Base-by-base conservation (phyloP, 805 yeast genomes). In the Lipomyces japonicus region DNA sequence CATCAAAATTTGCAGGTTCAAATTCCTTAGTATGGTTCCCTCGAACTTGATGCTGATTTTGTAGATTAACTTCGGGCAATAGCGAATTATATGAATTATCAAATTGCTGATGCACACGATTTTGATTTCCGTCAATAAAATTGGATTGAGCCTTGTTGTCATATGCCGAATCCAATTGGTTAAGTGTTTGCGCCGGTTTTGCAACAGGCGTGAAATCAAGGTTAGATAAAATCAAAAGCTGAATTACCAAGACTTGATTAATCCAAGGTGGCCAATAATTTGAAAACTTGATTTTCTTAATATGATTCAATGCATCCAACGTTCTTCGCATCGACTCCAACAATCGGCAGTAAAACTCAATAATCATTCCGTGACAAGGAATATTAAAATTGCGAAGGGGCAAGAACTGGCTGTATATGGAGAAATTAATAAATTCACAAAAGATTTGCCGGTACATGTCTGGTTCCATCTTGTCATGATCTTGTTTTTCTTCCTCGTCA, bases 191-290 rank as follows among this genome's bases (percentile, higher is more conserved):
- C 12, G 12, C 31, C 21, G 39, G n/a, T n/a, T n/a, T 12, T 14
- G 42, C 31, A 10, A 48, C 32, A 14, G 42, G 18, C 14, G 50
- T 42, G 21, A 52, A 25, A 16, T 22, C 38, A 6, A 42, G 36
- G 30, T 52, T 53, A 18, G 22, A 48, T n/a, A 52, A 26, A 16
- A 43, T 30, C 26, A 45, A 48, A 42, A 44, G 9, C 2, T 37
- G 28, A 3, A 52, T 18, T 16, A 47, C 18, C 5, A 48, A 19
- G 22, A 50, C 23, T 28, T 52, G 50, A 18, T 24, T 35, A 12
- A 42, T 28, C 57, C 57, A 52, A 9, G 35, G 42, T 21, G 57
- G 57, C 41, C 41, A 26, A 28, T 44, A 44, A 32, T n/a, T 39
- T 12, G 44, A 16, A 14, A n/a, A 16, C 40, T 45, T 48, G 12